Evolutionary conservation across 2,329 filamentous ascomycete genomes (phyloP), one percentile per base, ranked within the genome.

Genomic region (Xylaria sp.): DNA sequence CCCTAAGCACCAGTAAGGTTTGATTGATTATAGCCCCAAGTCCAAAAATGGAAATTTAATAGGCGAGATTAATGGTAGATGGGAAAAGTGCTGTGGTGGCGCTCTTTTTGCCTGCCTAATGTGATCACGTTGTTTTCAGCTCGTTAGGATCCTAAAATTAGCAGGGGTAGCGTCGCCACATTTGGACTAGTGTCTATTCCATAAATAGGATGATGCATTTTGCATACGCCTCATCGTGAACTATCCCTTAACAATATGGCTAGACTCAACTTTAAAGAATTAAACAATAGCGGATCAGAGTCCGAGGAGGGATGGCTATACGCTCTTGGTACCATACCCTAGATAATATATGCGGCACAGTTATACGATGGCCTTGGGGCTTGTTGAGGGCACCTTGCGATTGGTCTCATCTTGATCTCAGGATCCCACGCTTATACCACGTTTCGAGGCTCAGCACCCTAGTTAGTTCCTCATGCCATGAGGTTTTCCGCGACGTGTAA

Each of bases 11-110:
- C 15, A 46, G 42, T 46, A 20, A 46, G 42, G 15, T 23, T n/a
- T 44, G 6, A 6, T 44, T 44, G 17, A 44, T 44, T 44, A 10
- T 46, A 46, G 42, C n/a, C 7, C 3, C 1, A 46, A 51, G 48
- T 31, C 48, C 48, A 51, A 51, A 31, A 51, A 51, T 51, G 48
- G 48, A 51, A 6, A 31, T 51, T 49, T 31, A 6, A 28, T 51
- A 51, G 11, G 26, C 26, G 48, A 51, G 48, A 51, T 31, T 15
- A 31, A 17, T 51, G 20, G 13, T 15, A 51, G 23, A 51, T 15
- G 48, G 48, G 23, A 23, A 51, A 28, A 28, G 46, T 13, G 46
- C 46, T 13, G 23, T 9, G 9, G 20, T 26, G 20, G 15, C 13
- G 26, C 20, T 3, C 23, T 23, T 4, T 2, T 49, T 28, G 23